These are phyloP conservation scores for Beauveria brongniartii DNA, from an alignment of 2,329 filamentous ascomycete species.

Conservation along the genomic window DNA sequence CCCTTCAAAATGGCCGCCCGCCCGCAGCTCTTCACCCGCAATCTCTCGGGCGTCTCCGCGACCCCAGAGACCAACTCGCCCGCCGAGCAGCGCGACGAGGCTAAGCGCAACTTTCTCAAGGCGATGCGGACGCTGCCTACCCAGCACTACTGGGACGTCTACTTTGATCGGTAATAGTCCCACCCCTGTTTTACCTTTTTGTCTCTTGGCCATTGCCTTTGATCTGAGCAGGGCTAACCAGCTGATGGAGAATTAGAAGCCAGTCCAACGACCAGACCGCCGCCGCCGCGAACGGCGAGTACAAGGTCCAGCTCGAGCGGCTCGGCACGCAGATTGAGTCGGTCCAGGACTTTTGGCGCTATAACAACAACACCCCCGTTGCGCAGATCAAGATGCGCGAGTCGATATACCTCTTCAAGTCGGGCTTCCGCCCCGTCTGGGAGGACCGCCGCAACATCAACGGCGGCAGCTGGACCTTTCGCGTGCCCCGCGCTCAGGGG, in stretches of 20 bases:
- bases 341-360: constrained; percentile 77
- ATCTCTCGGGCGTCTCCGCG: constrained; percentile 54
- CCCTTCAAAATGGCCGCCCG: constrained; percentile 43
- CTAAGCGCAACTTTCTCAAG: constrained; percentile 76
- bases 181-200: neutral
- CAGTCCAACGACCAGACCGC: constrained; percentile 37
- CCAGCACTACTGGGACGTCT: constrained; percentile 74
- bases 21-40: constrained; percentile 53
- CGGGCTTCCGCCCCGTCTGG: constrained; percentile 69
- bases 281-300: constrained; percentile 30
- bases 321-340: constrained; percentile 63
- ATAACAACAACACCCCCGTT: constrained; percentile 74
- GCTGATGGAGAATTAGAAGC: constrained; percentile 13
- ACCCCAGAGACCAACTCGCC: constrained; percentile 56
- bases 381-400: constrained; percentile 69
- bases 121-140: constrained; percentile 64
- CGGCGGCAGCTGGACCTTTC: constrained; percentile 89
- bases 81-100: constrained; percentile 65
- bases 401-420: constrained; percentile 72
- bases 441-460: constrained; percentile 79
- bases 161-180: constrained; percentile 48
- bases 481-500: constrained; percentile 67
- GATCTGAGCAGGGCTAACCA: no score
- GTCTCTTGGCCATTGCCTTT: neutral
- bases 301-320: constrained; percentile 51